Evolutionary conservation across 768 basidiomycete species (phyloP).

Genomic region (Rhodotorula graminis): DNA sequence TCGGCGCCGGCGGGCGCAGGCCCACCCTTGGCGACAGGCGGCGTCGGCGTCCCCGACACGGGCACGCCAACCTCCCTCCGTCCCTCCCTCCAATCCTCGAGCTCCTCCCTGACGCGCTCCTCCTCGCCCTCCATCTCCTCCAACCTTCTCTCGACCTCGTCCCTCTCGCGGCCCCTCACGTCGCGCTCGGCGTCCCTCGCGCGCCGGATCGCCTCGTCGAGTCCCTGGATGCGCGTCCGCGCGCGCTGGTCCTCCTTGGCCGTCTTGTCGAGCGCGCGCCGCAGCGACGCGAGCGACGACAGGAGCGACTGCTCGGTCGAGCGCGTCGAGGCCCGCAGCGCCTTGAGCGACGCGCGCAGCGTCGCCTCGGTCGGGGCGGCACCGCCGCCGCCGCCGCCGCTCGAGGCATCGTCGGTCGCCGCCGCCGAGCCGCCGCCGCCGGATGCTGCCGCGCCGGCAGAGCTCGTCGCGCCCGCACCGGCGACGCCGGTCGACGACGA

Average conservation of each 20-base stretch:
- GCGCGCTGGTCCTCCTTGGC: constrained; percentile 39
- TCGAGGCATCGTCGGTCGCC: background rate
- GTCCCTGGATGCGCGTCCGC: constrained; percentile 24
- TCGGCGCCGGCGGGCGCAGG: background rate
- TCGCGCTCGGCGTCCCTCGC: constrained; percentile 13
- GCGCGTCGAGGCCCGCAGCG: constrained; percentile 19
- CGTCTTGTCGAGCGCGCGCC: constrained; percentile 31
- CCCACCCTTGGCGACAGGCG: background rate
- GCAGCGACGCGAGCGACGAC: constrained; percentile 14
- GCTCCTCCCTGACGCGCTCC: constrained; percentile 1
- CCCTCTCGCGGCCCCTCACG: constrained; percentile 12
- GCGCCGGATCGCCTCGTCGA: constrained; percentile 33
- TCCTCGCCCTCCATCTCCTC: constrained; percentile 5
- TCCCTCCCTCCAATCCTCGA: constrained; percentile 25
- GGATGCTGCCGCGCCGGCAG: background rate
- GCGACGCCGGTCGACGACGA: background rate
- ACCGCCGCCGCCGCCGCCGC: background rate
- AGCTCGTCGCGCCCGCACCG: background rate
- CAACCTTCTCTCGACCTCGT: constrained; percentile 8
- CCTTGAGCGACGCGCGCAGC: constrained; percentile 22
- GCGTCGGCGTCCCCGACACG: background rate
- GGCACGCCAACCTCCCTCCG: background rate
- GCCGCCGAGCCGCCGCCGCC: background rate
- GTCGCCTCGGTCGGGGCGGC: background rate
- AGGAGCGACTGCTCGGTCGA: constrained; percentile 18